These are phyloP conservation scores for Pseudocercospora eumusae DNA, from an alignment of 2,329 filamentous ascomycete genomes.

Conservation along the genomic window DNA sequence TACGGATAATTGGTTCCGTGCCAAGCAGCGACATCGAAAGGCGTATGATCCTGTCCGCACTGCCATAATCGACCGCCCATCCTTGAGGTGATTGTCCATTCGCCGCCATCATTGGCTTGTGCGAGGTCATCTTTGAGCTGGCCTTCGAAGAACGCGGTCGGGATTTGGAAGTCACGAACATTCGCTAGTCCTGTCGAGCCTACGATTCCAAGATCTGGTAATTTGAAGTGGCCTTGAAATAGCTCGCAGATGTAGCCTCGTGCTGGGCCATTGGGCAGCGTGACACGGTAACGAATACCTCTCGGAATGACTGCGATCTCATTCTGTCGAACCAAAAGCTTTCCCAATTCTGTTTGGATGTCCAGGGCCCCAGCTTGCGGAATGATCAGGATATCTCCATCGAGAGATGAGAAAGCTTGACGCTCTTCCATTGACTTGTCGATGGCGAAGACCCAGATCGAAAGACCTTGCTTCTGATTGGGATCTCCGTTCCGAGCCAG, in stretches of 20 bases:
- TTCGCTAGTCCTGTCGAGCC: slow-evolving; percentile 67
- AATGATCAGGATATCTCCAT: slow-evolving; percentile 67
- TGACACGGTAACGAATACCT: slow-evolving; percentile 61
- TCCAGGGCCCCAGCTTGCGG: slow-evolving; percentile 64
- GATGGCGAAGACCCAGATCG: slow-evolving; percentile 75
- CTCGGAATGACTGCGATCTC: slow-evolving; percentile 66
- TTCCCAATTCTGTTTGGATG: slow-evolving; percentile 67
- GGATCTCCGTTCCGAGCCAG: slow-evolving; percentile 77
- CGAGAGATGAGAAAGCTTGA: slow-evolving; percentile 76
- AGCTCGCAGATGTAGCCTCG: slow-evolving; percentile 67
- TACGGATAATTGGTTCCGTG: slow-evolving; percentile 64
- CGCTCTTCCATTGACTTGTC: slow-evolving; percentile 72
- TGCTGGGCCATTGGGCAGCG: slow-evolving; percentile 58
- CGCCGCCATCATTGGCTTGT: slow-evolving; percentile 6
- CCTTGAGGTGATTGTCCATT: slow-evolving; percentile 22
- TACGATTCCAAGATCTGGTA: slow-evolving; percentile 65
- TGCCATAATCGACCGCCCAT: slow-evolving; percentile 19
- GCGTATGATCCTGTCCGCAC: slow-evolving; percentile 58
- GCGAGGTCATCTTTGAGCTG: slow-evolving; percentile 13
- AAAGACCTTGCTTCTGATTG: slow-evolving; percentile 72
- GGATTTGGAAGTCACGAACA: slow-evolving; percentile 62
- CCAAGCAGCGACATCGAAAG: slow-evolving; percentile 70
- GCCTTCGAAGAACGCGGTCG: slow-evolving; percentile 57
- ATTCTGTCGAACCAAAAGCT: slow-evolving; percentile 62
- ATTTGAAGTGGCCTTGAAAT: slow-evolving; percentile 62